phyloP scores from a whole-genome alignment of 306 rosid genomes.

The Vicia villosa region DNA sequence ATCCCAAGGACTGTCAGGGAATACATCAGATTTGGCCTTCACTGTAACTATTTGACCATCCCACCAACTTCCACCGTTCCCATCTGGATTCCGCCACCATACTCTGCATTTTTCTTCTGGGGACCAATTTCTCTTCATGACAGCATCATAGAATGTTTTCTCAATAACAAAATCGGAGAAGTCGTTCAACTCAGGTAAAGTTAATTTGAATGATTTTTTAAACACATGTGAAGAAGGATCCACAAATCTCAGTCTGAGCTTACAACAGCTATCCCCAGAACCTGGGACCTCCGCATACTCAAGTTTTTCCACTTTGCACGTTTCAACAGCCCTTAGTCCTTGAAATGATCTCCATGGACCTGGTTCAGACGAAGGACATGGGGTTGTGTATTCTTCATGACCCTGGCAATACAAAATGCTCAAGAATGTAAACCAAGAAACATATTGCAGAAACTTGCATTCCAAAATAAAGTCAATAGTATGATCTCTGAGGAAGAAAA shows the following conservation, averaged over 20 bases:
- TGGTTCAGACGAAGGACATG: slow-evolving; percentile 28
- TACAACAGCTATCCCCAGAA: slow-evolving; percentile 87
- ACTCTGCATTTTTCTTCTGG: slow-evolving; percentile 69
- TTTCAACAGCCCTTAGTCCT: slow-evolving; percentile 59
- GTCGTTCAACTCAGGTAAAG: slow-evolving; percentile 70
- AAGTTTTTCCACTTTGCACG: slow-evolving; percentile 74
- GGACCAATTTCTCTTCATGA: slow-evolving; percentile 71
- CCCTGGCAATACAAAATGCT: slow-evolving; percentile 57
- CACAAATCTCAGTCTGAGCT: slow-evolving; percentile 59
- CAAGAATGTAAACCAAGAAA: slow-evolving; percentile 32
- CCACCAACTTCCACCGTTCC: slow-evolving; percentile 76
- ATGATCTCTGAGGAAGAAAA: slow-evolving; percentile 13
- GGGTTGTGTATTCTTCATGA: slow-evolving; percentile 64
- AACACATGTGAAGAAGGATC: slow-evolving; percentile 56
- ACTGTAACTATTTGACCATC: slow-evolving; percentile 53
- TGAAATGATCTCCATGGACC: slow-evolving; percentile 56
- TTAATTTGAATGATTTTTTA: slow-evolving; percentile 53
- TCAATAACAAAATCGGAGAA: slow-evolving; percentile 83
- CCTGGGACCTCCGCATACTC: slow-evolving; percentile 64
- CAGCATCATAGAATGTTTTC: slow-evolving; percentile 72
- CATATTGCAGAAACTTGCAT: slow-evolving; percentile 30
- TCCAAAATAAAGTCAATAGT: slow-evolving; percentile 27
- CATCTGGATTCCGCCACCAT: slow-evolving; percentile 75
- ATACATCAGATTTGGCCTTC: slow-evolving; percentile 59
- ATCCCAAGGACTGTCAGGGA: slow-evolving; percentile 92